Base-by-base conservation (phyloP, 2,329 filamentous ascomycete species). In the Calonectria naviculata region DNA sequence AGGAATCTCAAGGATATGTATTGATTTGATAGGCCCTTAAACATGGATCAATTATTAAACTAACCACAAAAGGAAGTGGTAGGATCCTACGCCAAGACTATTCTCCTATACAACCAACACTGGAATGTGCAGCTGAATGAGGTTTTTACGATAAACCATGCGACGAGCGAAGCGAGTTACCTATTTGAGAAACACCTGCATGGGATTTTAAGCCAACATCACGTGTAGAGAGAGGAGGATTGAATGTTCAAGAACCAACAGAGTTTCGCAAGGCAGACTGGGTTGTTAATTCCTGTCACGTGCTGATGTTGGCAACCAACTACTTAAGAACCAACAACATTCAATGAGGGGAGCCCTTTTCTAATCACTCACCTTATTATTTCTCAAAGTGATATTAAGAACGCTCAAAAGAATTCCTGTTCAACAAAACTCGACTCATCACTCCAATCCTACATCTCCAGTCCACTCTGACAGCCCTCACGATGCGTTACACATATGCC, bases 271-370 rank as follows among this genome's bases (percentile, higher is more conserved):
- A 58, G 15, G 21, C 9, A 58, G 13, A n/a, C 31, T 38, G 31
- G 34, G 15, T 13, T 58, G 52, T 58, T 58, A 34, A 29, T 38
- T 58, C 29, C 34, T 15, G 34, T 24, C 52, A 38, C n/a, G 21
- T 38, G 34, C 24, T 10, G 34, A 15, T n/a, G 1, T 28, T 26
- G 4, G 21, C 15, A 19, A 21, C 47, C 31, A 38, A 41, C 21
- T 58, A 58, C 21, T 58, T 58, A 58, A 58, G 31, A 58, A 34
- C 52, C 52, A 58, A 56, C 52, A 56, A 26, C 52, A 58, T 9
- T 26, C 5, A 36, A 28, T 9, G 8, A 31, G 19, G 34, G 34
- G 21, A 5, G 10, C n/a, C 26, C 4, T n/a, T 15, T 26, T 58
- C 34, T 38, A 58, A 58, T 58, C 52, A 31, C 52, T 58, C 52